Evolutionary conservation across 345 rosid species (phyloP), one percentile per base, ranked within the genome.

Genomic region (Cardamine resedifolia): DNA sequence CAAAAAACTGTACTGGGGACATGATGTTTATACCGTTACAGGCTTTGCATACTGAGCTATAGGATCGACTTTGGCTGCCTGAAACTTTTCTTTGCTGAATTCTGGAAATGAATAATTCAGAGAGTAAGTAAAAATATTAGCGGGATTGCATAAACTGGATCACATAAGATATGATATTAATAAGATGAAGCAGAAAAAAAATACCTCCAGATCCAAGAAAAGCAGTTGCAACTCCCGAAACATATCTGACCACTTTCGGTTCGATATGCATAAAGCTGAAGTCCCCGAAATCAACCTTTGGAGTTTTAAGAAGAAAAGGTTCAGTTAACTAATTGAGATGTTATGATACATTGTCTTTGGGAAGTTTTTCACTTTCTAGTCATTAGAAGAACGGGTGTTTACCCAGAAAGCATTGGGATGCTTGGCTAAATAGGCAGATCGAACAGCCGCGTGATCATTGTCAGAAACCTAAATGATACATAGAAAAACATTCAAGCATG

Each of bases 361-460:
- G 4, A 73, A 34, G 38, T 4, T 10, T n/a, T 26, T 66, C 33
- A 64, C 34, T 41, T 38, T 65, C 41, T 18, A 68, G 36, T 43
- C 57, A 20, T 61, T 20, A 18, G 27, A 68, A 66, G 77, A 48
- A 48, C 23, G 68, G 39, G 68, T 30, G 9, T 20, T 79, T 91
- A 94, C 98, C 98, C 98, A 88, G 52, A 94, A 89, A 53, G 98
- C 97, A 74, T 77, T 88, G 5, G 98, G 96, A 80, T 91, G 97
- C 83, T 83, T 94, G 62, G 91, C 86, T 73, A 94, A 72, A 84
- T 91, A 94, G 38, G 90, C 83, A 78, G 89, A 72, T 70, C 96
- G 92, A 72, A 79, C 57, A 34, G 93, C 81, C 73, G 83, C 83
- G 57, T 26, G 76, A 56, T 91, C 96, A 66, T 85, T 76, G 31